Evolutionary conservation across 2,329 filamentous ascomycete genomes (phyloP).

Genomic region (Scedosporium dehoogii): DNA sequence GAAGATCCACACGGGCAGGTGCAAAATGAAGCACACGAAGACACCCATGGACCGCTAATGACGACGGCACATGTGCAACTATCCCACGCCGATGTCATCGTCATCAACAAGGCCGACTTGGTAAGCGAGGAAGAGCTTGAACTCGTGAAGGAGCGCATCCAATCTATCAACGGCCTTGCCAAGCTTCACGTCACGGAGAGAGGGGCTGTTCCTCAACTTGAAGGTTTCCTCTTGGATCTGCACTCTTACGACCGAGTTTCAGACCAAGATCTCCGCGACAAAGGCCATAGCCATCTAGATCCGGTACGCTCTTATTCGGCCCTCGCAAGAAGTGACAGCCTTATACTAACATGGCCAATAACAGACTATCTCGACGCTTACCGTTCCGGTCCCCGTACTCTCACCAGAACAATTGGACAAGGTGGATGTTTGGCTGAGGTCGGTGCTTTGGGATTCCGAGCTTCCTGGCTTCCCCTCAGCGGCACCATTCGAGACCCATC

Average conservation of each 20-base stretch:
- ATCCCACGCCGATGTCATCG: slow-evolving; percentile 88
- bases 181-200: slow-evolving; percentile 74
- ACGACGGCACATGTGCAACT: slow-evolving; percentile 95
- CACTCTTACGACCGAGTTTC: slow-evolving; percentile 85
- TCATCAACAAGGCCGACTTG: slow-evolving; percentile 89
- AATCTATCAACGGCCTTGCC: slow-evolving; percentile 82
- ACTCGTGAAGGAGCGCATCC: slow-evolving; percentile 59
- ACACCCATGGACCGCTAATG: slow-evolving; percentile 55
- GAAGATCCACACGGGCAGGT: slow-evolving; percentile 57
- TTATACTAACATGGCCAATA: slow-evolving; percentile 11
- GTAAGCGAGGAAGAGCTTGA: slow-evolving; percentile 61
- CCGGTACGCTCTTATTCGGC: slow-evolving; percentile 43
- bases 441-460: slow-evolving; percentile 70
- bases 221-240: slow-evolving; percentile 79
- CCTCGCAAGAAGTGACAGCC: not conserved
- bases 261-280: slow-evolving; percentile 58
- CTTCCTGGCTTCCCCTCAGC: slow-evolving; percentile 37
- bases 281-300: slow-evolving; percentile 86
- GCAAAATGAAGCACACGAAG: slow-evolving; percentile 39
- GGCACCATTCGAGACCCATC: slow-evolving; percentile 66
- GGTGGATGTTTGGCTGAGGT: slow-evolving; percentile 74
- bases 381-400: slow-evolving; percentile 57
- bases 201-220: slow-evolving; percentile 69
- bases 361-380: slow-evolving; percentile 75
- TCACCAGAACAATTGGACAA: slow-evolving; percentile 42